Evolutionary conservation across 495 filamentous ascomycete species (phyloP), one percentile per base, ranked within the genome.

Genomic region (Parachaetomium inaequale): DNA sequence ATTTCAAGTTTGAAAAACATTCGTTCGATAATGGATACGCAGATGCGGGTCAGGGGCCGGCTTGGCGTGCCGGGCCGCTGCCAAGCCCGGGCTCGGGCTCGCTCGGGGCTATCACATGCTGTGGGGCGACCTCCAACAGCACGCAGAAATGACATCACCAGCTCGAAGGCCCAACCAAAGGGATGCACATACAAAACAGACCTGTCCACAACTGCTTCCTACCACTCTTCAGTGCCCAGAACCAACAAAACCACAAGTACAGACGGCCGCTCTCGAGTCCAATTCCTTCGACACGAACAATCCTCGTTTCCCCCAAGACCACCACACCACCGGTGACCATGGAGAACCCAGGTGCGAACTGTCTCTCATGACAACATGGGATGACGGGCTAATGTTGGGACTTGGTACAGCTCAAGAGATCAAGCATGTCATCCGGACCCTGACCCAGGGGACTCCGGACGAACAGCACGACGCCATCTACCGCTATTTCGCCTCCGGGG

Each of bases 401-500:
- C n/a, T 21, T 19, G 11, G 23, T 29, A 11, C 55, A 78, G 76
- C 74, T 25, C 68, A 68, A 25, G 74, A 80, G 49, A 85, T 93
- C 66, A 66, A 79, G 26, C 65, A 67, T 8, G 77, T 95, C 36
- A 88, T 96, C 70, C 81, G 78, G 42, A 68, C 78, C 54, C 80
- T 96, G 50, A 87, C 84, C 28, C 83, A 90, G 70, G 82, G 85
- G 15, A 71, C 82, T 0, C 88, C 88, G 0, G 74, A 80, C 0
- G 71, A 84, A 29, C 92, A 95, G 74, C 72, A 76, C 28, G 72
- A 79, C 19, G 77, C 86, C 6, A 70, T 96, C 23, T 78, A 90
- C 52, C 78, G 73, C 12, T 92, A 88, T 73, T 96, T 90, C 76
- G 82, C 85, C 2, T 81, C 79, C 10, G 72, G 84, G 63, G 85